A percentile compares a stretch with the other conserved stretches of the same genome.
phyloP scores from a whole-genome alignment of 1,284 basidiomycete genomes.

The Ganoderma boninense region DNA sequence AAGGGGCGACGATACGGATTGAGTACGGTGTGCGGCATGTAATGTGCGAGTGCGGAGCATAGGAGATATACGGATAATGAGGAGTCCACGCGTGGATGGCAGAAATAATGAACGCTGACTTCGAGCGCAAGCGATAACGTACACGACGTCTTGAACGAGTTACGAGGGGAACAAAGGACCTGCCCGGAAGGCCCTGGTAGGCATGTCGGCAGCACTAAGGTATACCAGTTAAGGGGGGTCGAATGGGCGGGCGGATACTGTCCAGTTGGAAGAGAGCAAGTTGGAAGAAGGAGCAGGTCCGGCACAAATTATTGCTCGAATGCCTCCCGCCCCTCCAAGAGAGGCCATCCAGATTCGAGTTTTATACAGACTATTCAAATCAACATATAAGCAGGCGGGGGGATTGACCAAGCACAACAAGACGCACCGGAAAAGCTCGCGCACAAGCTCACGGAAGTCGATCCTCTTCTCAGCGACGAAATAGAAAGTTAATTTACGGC shows the following conservation, averaged over 20 bases:
- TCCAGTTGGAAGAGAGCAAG: not conserved
- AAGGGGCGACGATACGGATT: slow-evolving; percentile 1
- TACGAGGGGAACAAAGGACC: not conserved
- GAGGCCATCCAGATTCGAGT: slow-evolving; percentile 85
- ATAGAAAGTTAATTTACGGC: slow-evolving; percentile 97
- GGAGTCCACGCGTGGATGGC: slow-evolving; percentile 11
- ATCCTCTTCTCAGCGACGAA: slow-evolving; percentile 96
- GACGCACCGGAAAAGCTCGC: slow-evolving; percentile 86
- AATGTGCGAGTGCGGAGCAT: slow-evolving; percentile 14
- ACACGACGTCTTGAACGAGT: slow-evolving; percentile 18
- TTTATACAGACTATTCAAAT: slow-evolving; percentile 69
- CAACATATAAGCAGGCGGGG: slow-evolving; percentile 2
- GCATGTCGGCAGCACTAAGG: slow-evolving; percentile 4
- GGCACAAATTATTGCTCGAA: slow-evolving; percentile 35
- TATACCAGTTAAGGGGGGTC: slow-evolving; percentile 4
- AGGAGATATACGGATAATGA: slow-evolving; percentile 1
- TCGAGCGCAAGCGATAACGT: slow-evolving; percentile 20
- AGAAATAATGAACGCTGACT: slow-evolving; percentile 12
- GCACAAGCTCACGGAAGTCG: slow-evolving; percentile 95
- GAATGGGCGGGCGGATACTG: not conserved
- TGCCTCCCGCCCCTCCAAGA: slow-evolving; percentile 42
- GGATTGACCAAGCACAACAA: not conserved
- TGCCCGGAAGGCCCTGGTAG: not conserved
- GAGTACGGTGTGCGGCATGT: slow-evolving; percentile 11
- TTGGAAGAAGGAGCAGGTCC: slow-evolving; percentile 6